phyloP scores from a whole-genome alignment of 2,329 filamentous ascomycete genomes.

The Canariomyces notabilis region DNA sequence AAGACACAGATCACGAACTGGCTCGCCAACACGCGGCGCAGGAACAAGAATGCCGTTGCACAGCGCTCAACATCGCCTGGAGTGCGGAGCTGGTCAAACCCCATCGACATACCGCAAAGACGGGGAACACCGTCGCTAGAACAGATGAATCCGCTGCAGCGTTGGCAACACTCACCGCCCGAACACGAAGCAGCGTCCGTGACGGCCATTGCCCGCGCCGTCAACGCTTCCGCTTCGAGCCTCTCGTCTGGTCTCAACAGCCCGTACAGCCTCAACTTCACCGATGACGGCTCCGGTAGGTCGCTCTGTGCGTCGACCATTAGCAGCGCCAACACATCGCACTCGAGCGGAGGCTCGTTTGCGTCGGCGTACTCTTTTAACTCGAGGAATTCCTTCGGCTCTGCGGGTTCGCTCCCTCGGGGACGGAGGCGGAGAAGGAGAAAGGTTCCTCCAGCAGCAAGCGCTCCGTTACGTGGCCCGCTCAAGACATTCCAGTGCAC shows the following conservation, averaged over 20 bases:
- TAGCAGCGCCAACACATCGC: constrained; percentile 57
- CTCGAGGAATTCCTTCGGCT: constrained; percentile 43
- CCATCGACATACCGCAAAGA: constrained; percentile 69
- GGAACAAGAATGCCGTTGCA: constrained; percentile 65
- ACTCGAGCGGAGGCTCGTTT: constrained; percentile 54
- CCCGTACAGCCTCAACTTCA: constrained; percentile 52
- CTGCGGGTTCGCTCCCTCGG: constrained; percentile 32
- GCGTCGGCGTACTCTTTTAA: constrained; percentile 54
- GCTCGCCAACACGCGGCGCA: constrained; percentile 82
- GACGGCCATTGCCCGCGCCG: constrained; percentile 53
- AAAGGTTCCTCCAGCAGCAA: constrained; percentile 32
- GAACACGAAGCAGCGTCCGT: constrained; percentile 57
- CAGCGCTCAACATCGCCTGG: constrained; percentile 66
- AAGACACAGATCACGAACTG: constrained; percentile 85
- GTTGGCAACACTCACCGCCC: constrained; percentile 56
- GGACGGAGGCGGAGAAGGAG: constrained; percentile 48
- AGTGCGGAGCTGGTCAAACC: constrained; percentile 53
- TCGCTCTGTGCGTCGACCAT: constrained; percentile 57
- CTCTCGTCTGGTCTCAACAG: constrained; percentile 53
- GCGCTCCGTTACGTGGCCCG: constrained; percentile 33
- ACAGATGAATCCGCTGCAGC: constrained; percentile 52
- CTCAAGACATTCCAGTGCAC: constrained; percentile 61
- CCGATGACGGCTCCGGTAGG: constrained; percentile 55
- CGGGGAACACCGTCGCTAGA: constrained; percentile 47
- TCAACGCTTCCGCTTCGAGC: constrained; percentile 48